Base-by-base conservation (phyloP, 768 basidiomycete genomes). In the Rhodotorula taiwanensis region DNA sequence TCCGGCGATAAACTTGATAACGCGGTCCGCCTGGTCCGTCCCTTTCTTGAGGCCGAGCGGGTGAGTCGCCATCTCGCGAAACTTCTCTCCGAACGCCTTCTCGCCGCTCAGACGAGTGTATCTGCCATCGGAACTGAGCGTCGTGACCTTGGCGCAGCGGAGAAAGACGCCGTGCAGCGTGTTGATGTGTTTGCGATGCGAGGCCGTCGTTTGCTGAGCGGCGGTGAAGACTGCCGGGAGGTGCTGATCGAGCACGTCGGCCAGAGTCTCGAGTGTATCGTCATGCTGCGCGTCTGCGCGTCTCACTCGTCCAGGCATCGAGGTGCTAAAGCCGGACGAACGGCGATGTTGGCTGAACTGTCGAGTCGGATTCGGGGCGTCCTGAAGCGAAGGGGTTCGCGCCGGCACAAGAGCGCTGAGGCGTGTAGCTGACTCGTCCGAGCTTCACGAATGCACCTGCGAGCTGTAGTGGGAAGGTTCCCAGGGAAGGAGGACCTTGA, bases 111-210 rank as follows among this genome's bases (percentile, higher is more conserved):
- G 79, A 70, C 82, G 85, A 5, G 78, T 59, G 28, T 72, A 62
- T 11, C 70, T 64, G 31, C 66, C 66, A 39, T 67, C 64, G 8
- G 56, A 51, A 14, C 58, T 55, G 4, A 47, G 23, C 64, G 85
- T 79, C 4, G 78, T 82, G 68, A 79, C 77, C 20, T 77, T 70
- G 1, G 85, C 83, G 15, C 85, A 85, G 56, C 86, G 80, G 7
- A 76, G 59, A 60, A 93, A 89, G 45, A 93, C 76, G 74, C 89
- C 89, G 79, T 88, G 80, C 5, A 95, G 81, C 0, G 84, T 83
- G 45, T 89, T 85, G 54, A 85, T 79, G 76, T 95, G 94, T 80
- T 95, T 95, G 65, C 86, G 84, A 75, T 97, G 92, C 74, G 89
- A 91, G 14, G 87, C 64, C 13, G 60, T 51, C 16, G 57, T 60